These are phyloP conservation scores for Raphanus raphanistrum DNA, from an alignment of 345 rosid species.

Conservation along the genomic window DNA sequence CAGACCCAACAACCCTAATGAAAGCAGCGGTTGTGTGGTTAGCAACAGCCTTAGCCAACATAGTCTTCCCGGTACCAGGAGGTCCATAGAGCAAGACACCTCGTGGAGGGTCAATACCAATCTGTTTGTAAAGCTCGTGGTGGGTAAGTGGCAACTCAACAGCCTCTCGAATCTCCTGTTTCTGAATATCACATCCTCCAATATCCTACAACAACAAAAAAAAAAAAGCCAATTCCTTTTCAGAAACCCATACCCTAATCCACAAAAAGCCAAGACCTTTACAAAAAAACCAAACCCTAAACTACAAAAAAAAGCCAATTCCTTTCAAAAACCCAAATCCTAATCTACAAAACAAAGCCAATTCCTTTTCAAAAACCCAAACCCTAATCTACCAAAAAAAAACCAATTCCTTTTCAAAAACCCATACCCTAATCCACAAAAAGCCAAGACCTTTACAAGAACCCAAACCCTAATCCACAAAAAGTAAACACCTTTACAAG, in stretches of 20 bases:
- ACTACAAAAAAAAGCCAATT: not conserved
- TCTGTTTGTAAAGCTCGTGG: constrained; percentile 90
- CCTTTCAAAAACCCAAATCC: not conserved
- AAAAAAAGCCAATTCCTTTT: not conserved
- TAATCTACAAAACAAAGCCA: not conserved
- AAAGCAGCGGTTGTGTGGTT: constrained; percentile 97
- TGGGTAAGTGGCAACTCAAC: constrained; percentile 96
- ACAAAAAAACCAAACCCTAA: not conserved
- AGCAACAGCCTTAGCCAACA: constrained; percentile 99
- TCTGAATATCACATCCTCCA: constrained; percentile 98
- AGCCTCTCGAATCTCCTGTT: constrained; percentile 99
- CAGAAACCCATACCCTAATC: not conserved
- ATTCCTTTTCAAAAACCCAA: not conserved
- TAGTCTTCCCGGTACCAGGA: constrained; percentile 98
- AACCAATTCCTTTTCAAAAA: not conserved
- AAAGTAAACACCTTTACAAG: too few species aligned
- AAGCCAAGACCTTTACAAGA: not conserved
- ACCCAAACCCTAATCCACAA: not conserved
- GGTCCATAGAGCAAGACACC: constrained; percentile 98
- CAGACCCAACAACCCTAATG: constrained; percentile 98
- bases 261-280: not conserved
- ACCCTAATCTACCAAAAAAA: not conserved
- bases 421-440: not conserved
- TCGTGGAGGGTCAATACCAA: constrained; percentile 97
- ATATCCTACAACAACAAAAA: constrained; percentile 57